Evolutionary conservation across 192 early-diverging fungal genomes (phyloP).

Genomic region (Dispira simplex): DNA sequence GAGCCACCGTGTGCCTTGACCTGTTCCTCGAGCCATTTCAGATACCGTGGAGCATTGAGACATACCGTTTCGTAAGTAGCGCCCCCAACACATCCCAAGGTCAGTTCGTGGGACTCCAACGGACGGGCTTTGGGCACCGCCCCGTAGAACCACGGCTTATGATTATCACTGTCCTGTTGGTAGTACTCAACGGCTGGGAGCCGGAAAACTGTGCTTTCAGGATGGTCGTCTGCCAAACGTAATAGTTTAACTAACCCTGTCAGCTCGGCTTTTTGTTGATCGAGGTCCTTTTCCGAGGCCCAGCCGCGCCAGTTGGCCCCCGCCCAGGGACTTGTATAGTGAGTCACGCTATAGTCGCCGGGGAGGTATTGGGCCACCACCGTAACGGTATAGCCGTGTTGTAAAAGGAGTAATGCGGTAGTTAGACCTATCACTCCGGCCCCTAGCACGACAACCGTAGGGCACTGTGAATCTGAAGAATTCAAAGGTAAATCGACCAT

Average conservation of each 20-base stretch:
- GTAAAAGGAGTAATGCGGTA: slow-evolving; percentile 43
- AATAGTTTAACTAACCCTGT: slow-evolving; percentile 2
- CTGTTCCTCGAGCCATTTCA: slow-evolving; percentile 39
- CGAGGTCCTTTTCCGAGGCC: not conserved
- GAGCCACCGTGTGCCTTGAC: slow-evolving; percentile 40
- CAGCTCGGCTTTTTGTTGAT: slow-evolving; percentile 3
- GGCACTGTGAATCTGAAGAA: too few species aligned
- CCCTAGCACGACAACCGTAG: slow-evolving; percentile 39
- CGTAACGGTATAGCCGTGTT: slow-evolving; percentile 40
- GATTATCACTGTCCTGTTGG: not conserved
- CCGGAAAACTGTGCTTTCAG: not conserved
- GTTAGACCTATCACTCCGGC: slow-evolving; percentile 64
- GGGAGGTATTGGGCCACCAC: slow-evolving; percentile 40
- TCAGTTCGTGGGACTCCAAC: not conserved
- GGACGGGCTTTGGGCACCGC: slow-evolving; percentile 2
- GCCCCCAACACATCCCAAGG: slow-evolving; percentile 4
- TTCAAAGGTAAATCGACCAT: too few species aligned
- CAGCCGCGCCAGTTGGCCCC: slow-evolving; percentile 21
- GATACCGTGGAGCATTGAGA: slow-evolving; percentile 45
- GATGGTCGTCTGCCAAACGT: slow-evolving; percentile 9
- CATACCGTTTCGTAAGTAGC: slow-evolving; percentile 25
- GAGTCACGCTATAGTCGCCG: slow-evolving; percentile 21
- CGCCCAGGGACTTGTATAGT: slow-evolving; percentile 38
- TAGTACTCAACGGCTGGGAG: not conserved
- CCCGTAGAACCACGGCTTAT: not conserved